A percentile compares a stretch with the other conserved stretches of the same genome.
Conservation (phyloP, 1,284 basidiomycete genomes). For the Hemileia vastatrix region DNA sequence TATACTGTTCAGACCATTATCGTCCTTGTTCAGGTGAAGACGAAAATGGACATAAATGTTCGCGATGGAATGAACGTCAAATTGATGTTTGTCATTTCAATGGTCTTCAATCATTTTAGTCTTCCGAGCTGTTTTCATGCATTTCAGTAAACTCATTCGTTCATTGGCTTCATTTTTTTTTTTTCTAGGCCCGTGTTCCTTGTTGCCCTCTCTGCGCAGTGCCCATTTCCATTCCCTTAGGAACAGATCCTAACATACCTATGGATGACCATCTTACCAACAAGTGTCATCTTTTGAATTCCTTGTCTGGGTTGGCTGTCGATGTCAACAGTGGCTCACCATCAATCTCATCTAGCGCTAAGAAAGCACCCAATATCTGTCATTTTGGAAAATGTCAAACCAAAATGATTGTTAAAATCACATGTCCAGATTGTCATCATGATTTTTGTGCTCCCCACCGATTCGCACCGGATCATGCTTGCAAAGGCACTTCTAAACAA, state of each 20-base stretch:
- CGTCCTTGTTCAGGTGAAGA: neutral
- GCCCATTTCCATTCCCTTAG: neutral
- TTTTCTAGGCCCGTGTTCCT: neutral
- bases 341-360: neutral
- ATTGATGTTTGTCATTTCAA: conserved; percentile 2
- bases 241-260: neutral
- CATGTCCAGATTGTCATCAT: conserved; percentile 8
- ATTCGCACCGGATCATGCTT: conserved; percentile 17
- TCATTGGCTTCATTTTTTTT: neutral
- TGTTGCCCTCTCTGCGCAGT: neutral
- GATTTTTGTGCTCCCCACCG: conserved; percentile 19
- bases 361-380: neutral
- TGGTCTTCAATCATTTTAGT: too few species aligned
- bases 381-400: conserved; percentile 9
- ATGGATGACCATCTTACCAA: neutral
- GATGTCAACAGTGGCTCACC: neutral
- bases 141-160: neutral
- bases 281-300: neutral
- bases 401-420: conserved; percentile 12
- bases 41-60: conserved; percentile 1
- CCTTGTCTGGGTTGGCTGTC: neutral
- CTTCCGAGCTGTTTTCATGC: neutral
- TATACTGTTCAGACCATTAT: conserved; percentile 20
- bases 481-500: neutral
- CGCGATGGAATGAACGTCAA: too few species aligned